Conservation (phyloP, 768 basidiomycete species). For the Tulasnella sp. region DNA sequence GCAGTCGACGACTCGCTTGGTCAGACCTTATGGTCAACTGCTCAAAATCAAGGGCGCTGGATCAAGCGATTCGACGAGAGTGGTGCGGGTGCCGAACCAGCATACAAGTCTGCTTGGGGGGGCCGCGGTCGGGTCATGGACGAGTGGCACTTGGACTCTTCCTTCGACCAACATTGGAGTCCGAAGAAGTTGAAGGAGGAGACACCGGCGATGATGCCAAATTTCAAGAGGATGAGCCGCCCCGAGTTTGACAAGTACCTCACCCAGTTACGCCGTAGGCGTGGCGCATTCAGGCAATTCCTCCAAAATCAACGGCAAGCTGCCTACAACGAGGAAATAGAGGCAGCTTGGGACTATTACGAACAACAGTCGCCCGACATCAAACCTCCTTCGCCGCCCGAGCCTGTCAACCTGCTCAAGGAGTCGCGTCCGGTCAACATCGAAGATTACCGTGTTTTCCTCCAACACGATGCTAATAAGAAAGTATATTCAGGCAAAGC, state of each 20-base stretch:
- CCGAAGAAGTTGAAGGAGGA: background rate
- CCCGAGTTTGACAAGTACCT: constrained; percentile 54
- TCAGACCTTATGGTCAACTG: constrained; percentile 70
- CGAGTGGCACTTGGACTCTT: constrained; percentile 17
- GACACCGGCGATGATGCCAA: constrained; percentile 35
- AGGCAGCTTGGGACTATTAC: constrained; percentile 26
- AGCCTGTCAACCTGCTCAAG: constrained; percentile 26
- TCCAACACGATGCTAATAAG: constrained; percentile 2
- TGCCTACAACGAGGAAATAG: background rate
- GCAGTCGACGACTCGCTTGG: constrained; percentile 64
- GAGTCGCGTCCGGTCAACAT: background rate
- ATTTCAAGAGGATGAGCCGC: constrained; percentile 54
- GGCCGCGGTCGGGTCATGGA: constrained; percentile 4
- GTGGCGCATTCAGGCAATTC: constrained; percentile 49
- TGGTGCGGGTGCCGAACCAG: constrained; percentile 29
- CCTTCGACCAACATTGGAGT: constrained; percentile 15
- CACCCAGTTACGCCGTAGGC: constrained; percentile 45
- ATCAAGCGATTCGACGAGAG: constrained; percentile 61
- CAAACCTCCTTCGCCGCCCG: constrained; percentile 20
- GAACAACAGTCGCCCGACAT: constrained; percentile 22
- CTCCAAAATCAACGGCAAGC: constrained; percentile 30
- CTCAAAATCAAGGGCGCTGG: constrained; percentile 58
- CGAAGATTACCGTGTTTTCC: background rate
- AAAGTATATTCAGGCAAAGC: background rate
- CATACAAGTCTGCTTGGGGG: background rate